Evolutionary conservation across 768 basidiomycete species (phyloP).

Genomic region (Piloderma croceum): DNA sequence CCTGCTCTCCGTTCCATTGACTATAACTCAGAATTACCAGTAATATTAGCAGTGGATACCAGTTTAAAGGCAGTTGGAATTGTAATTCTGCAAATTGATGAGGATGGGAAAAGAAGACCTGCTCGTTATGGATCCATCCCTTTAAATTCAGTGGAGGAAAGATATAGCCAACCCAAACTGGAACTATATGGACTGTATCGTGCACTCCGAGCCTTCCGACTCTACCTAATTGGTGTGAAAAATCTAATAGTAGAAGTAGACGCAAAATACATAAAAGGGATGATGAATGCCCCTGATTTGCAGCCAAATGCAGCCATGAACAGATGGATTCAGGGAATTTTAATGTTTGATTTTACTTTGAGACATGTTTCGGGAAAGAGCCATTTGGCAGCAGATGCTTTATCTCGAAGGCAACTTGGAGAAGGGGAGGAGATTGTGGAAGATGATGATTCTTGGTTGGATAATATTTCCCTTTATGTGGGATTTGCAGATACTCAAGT

Average conservation of each 20-base stretch:
- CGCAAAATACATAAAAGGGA: conserved; percentile 29
- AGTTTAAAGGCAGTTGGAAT: too few relatives aligned
- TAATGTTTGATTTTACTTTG: conserved; percentile 31
- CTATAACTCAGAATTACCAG: too few relatives aligned
- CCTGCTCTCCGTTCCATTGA: too few relatives aligned
- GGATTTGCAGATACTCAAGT: too few relatives aligned
- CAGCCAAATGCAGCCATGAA: conserved; percentile 34
- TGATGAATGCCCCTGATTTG: conserved; percentile 35
- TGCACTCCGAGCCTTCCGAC: conserved; percentile 9
- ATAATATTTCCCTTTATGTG: too few relatives aligned
- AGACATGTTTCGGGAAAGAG: conserved; percentile 28
- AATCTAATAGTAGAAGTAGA: conserved; percentile 26
- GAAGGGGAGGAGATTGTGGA: too few relatives aligned
- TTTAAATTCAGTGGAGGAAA: conserved; percentile 27
- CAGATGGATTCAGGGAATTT: conserved; percentile 37
- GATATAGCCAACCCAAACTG: conserved; percentile 28
- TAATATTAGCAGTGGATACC: too few relatives aligned
- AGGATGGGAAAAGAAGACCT: too few relatives aligned
- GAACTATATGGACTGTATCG: conserved; percentile 26
- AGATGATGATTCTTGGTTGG: too few relatives aligned
- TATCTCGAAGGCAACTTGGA: too few relatives aligned
- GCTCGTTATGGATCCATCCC: conserved; percentile 34
- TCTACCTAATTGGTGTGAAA: conserved; percentile 23
- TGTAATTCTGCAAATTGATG: too few relatives aligned
- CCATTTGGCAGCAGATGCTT: conserved; percentile 17